Base-by-base conservation (phyloP, 1,284 basidiomycete genomes). In the Rhodotorula sp. region DNA sequence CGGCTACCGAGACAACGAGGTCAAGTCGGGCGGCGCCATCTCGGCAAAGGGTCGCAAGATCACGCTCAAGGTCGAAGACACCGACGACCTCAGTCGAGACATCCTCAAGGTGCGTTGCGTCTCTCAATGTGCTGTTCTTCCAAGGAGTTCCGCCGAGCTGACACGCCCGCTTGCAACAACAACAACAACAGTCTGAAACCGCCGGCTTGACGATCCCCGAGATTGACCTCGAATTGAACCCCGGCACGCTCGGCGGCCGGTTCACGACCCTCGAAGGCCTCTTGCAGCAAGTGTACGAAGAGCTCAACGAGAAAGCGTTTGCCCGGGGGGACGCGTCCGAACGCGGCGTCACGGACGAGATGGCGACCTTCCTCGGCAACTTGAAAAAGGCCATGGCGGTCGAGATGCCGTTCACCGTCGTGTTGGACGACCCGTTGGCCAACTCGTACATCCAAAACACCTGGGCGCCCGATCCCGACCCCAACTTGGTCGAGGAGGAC, bases 251-350 rank as follows among this genome's bases (percentile, higher is more conserved):
- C 3, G 96, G 96, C 29, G 96, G 95, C n/a, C 87, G 96, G 17
- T 99, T 99, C 83, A 99, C 96, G 0, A 99, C 96, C 1, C 84
- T 98, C 33, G 96, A 99, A 82, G 96, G 96, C 48, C 88, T 99
- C 68, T 84, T 99, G 57, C 87, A 91, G 74, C 96, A 98, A 80
- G 87, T 99, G 24, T 95, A 95, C 82, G 95, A 96, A 75, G 95
- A 99, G 80, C 86, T 99, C 15, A 89, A 89, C 30, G 89, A 91
- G 75, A 97, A 96, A 78, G 88, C 91, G n/a, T 89, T 95, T 78
- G 85, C 88, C 22, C 83, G 84, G 1, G 90, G 90, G n/a, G 92
- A 94, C 78, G 51, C 66, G 44, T 49, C 42, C n/a, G 49, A 26
- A 10, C 77, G 71, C 79, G 83, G 84, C 44, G 86, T 87, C 57